Conservation (phyloP, 2,329 filamentous ascomycete genomes). For the Colletotrichum sublineola region DNA sequence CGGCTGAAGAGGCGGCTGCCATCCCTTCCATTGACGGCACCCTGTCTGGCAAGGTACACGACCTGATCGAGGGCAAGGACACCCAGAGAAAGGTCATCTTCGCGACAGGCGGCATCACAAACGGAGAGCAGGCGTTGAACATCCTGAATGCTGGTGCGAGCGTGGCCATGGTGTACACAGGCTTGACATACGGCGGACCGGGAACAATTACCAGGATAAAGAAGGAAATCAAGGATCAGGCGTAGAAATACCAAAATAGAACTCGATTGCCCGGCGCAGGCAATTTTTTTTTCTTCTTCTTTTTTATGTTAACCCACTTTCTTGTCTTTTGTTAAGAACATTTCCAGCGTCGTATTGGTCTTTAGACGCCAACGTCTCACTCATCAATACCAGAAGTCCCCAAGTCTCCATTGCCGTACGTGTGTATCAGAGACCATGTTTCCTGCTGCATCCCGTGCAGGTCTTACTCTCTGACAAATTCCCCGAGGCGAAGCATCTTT, state of each 20-base stretch:
- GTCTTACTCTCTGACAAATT: neutral
- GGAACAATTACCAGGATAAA: constrained; percentile 77
- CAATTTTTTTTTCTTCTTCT: neutral
- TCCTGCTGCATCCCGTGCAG: neutral
- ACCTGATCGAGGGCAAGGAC: constrained; percentile 43
- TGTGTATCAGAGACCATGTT: too few relatives aligned
- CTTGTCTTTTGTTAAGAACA: neutral
- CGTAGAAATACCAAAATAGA: constrained; percentile 48
- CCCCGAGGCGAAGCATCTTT: neutral
- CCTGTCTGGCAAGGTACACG: constrained; percentile 46
- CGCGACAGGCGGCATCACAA: constrained; percentile 92
- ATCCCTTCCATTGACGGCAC: constrained; percentile 49
- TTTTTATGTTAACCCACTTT: neutral
- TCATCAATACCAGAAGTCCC: neutral
- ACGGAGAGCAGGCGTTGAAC: constrained; percentile 84
- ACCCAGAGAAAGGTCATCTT: constrained; percentile 82
- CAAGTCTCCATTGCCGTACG: neutral
- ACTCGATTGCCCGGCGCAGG: constrained; percentile 6
- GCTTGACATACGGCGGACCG: constrained; percentile 72
- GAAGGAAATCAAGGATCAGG: constrained; percentile 67
- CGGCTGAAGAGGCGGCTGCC: constrained; percentile 49
- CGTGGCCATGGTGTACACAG: constrained; percentile 93
- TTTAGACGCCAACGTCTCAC: neutral
- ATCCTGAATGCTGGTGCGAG: constrained; percentile 90
- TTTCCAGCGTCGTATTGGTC: too few relatives aligned